Evolutionary conservation across 2,329 filamentous ascomycete species (phyloP).

Genomic region (Corynespora cassiicola): DNA sequence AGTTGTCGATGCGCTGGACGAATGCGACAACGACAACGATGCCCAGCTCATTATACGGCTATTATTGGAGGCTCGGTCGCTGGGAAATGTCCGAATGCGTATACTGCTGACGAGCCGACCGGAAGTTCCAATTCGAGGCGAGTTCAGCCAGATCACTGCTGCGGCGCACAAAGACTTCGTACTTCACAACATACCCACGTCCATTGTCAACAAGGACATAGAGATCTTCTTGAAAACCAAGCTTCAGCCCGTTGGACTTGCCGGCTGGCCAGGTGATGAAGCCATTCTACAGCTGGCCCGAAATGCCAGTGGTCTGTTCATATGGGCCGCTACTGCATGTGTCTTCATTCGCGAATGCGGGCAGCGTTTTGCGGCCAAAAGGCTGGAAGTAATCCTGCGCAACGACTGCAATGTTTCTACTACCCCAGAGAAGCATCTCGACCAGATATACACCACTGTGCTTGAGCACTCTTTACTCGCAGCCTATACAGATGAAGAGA

Average conservation of each 20-base stretch:
- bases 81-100: conserved; percentile 11
- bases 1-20: conserved; percentile 38
- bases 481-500: conserved; percentile 8
- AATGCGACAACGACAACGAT: conserved; percentile 30
- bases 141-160: conserved; percentile 13
- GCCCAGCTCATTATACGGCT: conserved; percentile 19
- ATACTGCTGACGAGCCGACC: conserved; percentile 26
- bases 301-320: conserved; percentile 41
- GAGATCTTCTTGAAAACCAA: conserved; percentile 18
- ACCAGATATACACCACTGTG: conserved; percentile 12
- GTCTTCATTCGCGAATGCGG: conserved; percentile 23
- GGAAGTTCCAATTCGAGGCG: conserved; percentile 18
- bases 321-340: conserved; percentile 38
- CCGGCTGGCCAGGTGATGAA: conserved; percentile 23
- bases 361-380: conserved; percentile 2
- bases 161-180: conserved; percentile 13
- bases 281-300: conserved; percentile 26
- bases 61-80: conserved; percentile 7
- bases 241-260: conserved; percentile 1
- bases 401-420: conserved; percentile 1
- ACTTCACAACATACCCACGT: conserved; percentile 17
- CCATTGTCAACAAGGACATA: conserved; percentile 22
- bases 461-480: conserved; percentile 6
- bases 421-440: conserved; percentile 10
- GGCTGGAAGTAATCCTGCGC: conserved; percentile 4